Conservation (phyloP, 352 stramenopile species). For the Pythium vanterpoolii region DNA sequence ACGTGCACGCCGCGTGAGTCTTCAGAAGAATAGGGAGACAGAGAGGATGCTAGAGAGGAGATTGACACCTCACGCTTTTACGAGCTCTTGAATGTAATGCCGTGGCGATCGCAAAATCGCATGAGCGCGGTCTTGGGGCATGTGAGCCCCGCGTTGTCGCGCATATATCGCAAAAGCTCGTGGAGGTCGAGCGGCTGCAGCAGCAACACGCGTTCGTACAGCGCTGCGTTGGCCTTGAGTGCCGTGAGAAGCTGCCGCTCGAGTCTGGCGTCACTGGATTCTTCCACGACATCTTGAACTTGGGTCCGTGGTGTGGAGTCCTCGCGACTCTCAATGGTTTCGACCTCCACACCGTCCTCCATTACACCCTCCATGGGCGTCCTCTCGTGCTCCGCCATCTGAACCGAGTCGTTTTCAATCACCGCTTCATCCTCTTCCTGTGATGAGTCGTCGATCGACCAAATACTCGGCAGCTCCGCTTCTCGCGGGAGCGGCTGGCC, state of each 20-base stretch:
- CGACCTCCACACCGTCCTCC: not conserved
- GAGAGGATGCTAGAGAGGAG: too few species aligned
- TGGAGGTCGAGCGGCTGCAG: slow-evolving; percentile 23
- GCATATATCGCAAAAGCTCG: slow-evolving; percentile 16
- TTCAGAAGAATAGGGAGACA: not conserved
- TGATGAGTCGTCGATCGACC: slow-evolving; percentile 12
- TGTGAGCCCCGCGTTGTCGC: slow-evolving; percentile 9
- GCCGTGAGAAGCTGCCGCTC: slow-evolving; percentile 19
- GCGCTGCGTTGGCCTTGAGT: slow-evolving; percentile 16
- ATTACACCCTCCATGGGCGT: not conserved
- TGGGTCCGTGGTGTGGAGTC: not conserved
- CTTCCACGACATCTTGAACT: not conserved
- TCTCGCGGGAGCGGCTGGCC: not conserved
- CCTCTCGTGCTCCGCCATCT: not conserved
- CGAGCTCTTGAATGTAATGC: slow-evolving; percentile 26
- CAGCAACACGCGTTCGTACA: slow-evolving; percentile 25
- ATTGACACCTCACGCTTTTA: slow-evolving; percentile 7
- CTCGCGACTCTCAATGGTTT: not conserved
- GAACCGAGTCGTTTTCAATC: not conserved
- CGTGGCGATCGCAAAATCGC: slow-evolving; percentile 24
- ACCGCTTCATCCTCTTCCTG: slow-evolving; percentile 1
- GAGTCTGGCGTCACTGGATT: not conserved
- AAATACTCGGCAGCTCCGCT: not conserved
- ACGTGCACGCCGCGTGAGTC: slow-evolving; percentile 1
- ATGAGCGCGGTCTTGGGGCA: slow-evolving; percentile 22